phyloP scores from a whole-genome alignment of 371 early-diverging fungal species.

The Syncephalastrum contaminatum region DNA sequence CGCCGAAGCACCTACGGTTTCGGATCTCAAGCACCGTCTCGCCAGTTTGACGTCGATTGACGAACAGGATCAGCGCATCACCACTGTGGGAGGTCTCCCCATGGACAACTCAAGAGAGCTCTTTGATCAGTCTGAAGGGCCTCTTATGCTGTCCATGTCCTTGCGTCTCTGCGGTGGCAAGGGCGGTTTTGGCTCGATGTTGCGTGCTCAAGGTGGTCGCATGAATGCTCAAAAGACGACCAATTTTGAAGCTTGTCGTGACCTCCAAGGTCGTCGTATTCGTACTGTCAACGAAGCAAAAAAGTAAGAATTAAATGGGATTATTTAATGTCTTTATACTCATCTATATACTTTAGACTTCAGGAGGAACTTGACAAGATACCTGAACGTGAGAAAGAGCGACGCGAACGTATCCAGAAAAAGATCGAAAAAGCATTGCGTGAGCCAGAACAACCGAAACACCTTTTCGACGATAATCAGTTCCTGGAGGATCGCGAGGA shows the following conservation, averaged over 20 bases:
- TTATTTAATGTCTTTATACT: not conserved
- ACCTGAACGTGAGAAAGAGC: constrained; percentile 70
- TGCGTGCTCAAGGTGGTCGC: constrained; percentile 92
- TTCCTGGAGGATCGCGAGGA: constrained; percentile 75
- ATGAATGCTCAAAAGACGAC: constrained; percentile 91
- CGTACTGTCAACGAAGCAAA: constrained; percentile 89
- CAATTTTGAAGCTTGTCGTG: constrained; percentile 92
- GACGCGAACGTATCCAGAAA: constrained; percentile 65
- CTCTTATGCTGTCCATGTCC: constrained; percentile 32
- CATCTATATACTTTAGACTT: constrained; percentile 46
- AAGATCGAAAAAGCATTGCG: constrained; percentile 85
- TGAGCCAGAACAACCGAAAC: constrained; percentile 66
- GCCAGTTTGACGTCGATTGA: constrained; percentile 6
- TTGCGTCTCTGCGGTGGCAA: constrained; percentile 77
- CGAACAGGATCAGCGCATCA: constrained; percentile 12
- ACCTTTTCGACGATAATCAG: constrained; percentile 81
- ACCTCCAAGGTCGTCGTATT: constrained; percentile 88
- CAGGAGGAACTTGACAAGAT: constrained; percentile 76
- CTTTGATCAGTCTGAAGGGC: constrained; percentile 11
- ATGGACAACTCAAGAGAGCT: constrained; percentile 30
- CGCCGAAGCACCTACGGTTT: constrained; percentile 11
- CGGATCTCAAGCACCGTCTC: constrained; percentile 32
- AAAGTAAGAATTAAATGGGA: constrained; percentile 45
- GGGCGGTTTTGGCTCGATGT: constrained; percentile 95
- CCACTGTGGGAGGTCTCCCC: constrained; percentile 8